Base-by-base conservation (phyloP, 2,329 filamentous ascomycete genomes). In the Sclerotiophoma versabilis region DNA sequence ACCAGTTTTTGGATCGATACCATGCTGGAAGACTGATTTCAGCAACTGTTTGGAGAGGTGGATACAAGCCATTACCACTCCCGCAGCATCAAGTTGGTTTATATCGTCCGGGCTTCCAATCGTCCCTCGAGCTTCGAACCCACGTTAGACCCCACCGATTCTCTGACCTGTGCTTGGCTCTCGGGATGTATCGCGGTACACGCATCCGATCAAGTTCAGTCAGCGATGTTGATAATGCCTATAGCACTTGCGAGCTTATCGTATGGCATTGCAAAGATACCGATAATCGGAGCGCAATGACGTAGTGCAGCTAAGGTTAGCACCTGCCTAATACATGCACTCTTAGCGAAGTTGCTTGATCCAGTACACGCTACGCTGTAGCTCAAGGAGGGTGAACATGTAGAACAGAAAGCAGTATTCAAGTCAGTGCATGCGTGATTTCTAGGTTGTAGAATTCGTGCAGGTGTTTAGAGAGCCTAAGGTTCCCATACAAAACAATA, bases 201-300 rank as follows among this genome's bases (percentile, higher is more conserved):
- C 9, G 25, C 15, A 29, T 11, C 20, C 25, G n/a, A 33, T 36
- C 15, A 17, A 43, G 7, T 25, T 51, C 59, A 42, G 57, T 65
- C 49, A 62, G 34, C 10, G 20, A 20, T 25, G 41, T 62, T 61
- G 57, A 49, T 64, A 59, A 64, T 52, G 22, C 27, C 25, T 19
- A 19, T 38, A 20, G 12, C 34, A 12, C 48, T 49, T 36, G 22
- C 25, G 27, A 51, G 47, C 60, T 64, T 65, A 68, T 69, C 64
- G 38, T 39, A 22, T 27, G 19, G 26, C 29, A 11, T 34, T 43
- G n/a, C 30, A n/a, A 25, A 44, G 33, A 20, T 29, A 49, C 60
- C 64, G 63, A 62, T 50, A 26, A 49, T 65, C 58, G 63, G 63
- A 42, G 60, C 68, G 64, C 17, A 32, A 26, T 42, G 39, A 68